Evolutionary conservation across 768 basidiomycete species (phyloP), one percentile per base, ranked within the genome.

Genomic region (Amanita rimosa): DNA sequence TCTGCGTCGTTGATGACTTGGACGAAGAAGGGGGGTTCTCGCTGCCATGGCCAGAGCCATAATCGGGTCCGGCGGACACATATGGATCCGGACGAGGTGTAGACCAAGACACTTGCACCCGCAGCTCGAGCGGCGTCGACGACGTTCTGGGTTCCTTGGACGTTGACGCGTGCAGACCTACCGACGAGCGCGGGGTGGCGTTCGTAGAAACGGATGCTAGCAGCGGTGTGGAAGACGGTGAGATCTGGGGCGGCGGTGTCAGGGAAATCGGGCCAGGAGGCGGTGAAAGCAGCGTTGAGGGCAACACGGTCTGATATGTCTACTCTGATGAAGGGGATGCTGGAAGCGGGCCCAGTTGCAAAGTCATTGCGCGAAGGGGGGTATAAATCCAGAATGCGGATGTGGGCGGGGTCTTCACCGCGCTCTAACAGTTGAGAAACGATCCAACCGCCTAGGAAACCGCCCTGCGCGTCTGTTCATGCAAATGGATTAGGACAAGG

Each of bases 391-490:
- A 88, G 55, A 1, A 89, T 63, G 13, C 85, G 71, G 13, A 88
- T 85, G 11, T 65, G 67, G 34, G 64, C 67, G 0, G 81, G 78
- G 52, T 84, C 72, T 61, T 89, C 86, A 1, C 86, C 86, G 2
- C 86, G 76, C 45, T 78, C 68, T 3, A 88, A 51, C 2, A 89
- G 67, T 38, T 84, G 77, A 0, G 77, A 66, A 3, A 82, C 79
- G 33, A 89, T 79, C 86, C 86, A 89, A 6, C 83, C 82, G 10
- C 85, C 85, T 3, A 87, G 62, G 51, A 87, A 86, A 0, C 85
- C 85, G 3, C 78, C 76, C 85, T 86, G 41, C 22, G 13, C 26
- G 31, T 31, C 9, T 40, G 27, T 52, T 24, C 26, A 11, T 17
- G 24, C 24, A 13, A 1, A 6, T 29, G n/a, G n/a, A n/a, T n/a